A percentile compares a stretch with the other conserved stretches of the same genome.
Conservation (phyloP, 768 basidiomycete genomes). For the Xerocomus spinulosus region DNA sequence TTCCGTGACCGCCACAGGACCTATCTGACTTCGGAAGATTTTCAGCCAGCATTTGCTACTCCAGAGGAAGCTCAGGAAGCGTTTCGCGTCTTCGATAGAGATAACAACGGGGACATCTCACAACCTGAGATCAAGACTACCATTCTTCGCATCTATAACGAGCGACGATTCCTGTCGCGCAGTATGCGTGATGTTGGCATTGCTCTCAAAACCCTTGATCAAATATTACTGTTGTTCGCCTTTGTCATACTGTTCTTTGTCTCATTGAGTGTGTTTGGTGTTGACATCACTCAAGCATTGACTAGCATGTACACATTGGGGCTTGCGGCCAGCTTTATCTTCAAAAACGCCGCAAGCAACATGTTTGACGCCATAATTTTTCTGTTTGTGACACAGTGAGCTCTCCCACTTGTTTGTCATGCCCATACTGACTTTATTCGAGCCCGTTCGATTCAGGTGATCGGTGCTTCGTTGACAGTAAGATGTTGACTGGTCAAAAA, state of each 20-base stretch:
- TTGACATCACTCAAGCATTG: constrained; percentile 58
- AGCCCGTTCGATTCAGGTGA: constrained; percentile 82
- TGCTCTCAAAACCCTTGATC: constrained; percentile 62
- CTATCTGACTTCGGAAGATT: constrained; percentile 65
- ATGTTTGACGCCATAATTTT: constrained; percentile 82
- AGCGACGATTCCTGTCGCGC: constrained; percentile 68
- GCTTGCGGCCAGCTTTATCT: constrained; percentile 75
- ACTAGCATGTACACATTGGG: constrained; percentile 70
- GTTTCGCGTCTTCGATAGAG: constrained; percentile 72
- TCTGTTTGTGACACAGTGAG: constrained; percentile 77
- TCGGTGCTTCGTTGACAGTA: constrained; percentile 69
- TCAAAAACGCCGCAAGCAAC: constrained; percentile 66
- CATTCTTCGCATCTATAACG: constrained; percentile 69
- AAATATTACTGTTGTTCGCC: constrained; percentile 59
- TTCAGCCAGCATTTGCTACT: constrained; percentile 63
- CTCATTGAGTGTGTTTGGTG: constrained; percentile 66
- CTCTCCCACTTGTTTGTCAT: constrained; percentile 7
- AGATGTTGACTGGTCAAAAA: constrained; percentile 12
- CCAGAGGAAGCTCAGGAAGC: constrained; percentile 54
- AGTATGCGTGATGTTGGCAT: constrained; percentile 72
- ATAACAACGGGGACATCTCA: constrained; percentile 73
- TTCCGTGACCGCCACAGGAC: constrained; percentile 52
- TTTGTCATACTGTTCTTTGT: constrained; percentile 66
- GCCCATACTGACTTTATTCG: constrained; percentile 1
- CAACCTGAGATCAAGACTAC: constrained; percentile 70